phyloP scores from a whole-genome alignment of 495 filamentous ascomycete species.

The Chaetomium tenue region DNA sequence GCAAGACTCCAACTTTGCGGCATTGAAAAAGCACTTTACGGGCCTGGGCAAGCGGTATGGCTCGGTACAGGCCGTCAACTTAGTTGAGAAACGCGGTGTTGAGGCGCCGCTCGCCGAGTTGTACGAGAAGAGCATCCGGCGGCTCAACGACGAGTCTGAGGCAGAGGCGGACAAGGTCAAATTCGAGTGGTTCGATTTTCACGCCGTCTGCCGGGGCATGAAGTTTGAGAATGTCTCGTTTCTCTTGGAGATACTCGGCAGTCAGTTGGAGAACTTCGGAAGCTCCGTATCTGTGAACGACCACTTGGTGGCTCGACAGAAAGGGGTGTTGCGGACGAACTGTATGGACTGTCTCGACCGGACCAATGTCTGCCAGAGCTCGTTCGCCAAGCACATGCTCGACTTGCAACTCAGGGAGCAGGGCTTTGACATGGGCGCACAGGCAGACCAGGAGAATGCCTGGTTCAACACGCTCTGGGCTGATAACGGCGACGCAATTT shows the following conservation, averaged over 20 bases:
- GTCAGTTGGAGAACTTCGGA: constrained; percentile 61
- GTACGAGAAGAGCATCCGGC: constrained; percentile 64
- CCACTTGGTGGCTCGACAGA: constrained; percentile 54
- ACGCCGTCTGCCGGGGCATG: constrained; percentile 87
- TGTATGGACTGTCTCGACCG: constrained; percentile 98
- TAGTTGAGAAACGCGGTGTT: constrained; percentile 82
- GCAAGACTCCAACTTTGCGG: constrained; percentile 67
- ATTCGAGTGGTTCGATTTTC: constrained; percentile 97
- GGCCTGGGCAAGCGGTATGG: constrained; percentile 67
- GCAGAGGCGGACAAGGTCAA: constrained; percentile 49
- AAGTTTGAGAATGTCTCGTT: constrained; percentile 89
- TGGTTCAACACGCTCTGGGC: constrained; percentile 98
- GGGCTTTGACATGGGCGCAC: constrained; percentile 65
- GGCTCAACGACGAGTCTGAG: constrained; percentile 61
- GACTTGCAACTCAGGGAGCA: constrained; percentile 73
- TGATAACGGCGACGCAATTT: constrained; percentile 82
- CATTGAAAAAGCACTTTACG: constrained; percentile 76
- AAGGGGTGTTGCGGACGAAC: constrained; percentile 80
- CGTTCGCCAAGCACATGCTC: constrained; percentile 72
- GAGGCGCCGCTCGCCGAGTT: constrained; percentile 74
- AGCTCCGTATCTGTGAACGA: constrained; percentile 59
- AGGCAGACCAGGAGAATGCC: constrained; percentile 66
- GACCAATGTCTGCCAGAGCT: constrained; percentile 90
- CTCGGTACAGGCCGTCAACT: constrained; percentile 69
- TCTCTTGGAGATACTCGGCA: constrained; percentile 66